Evolutionary conservation across 352 stramenopile species (phyloP).

Genomic region (Elongisporangium prolatum): DNA sequence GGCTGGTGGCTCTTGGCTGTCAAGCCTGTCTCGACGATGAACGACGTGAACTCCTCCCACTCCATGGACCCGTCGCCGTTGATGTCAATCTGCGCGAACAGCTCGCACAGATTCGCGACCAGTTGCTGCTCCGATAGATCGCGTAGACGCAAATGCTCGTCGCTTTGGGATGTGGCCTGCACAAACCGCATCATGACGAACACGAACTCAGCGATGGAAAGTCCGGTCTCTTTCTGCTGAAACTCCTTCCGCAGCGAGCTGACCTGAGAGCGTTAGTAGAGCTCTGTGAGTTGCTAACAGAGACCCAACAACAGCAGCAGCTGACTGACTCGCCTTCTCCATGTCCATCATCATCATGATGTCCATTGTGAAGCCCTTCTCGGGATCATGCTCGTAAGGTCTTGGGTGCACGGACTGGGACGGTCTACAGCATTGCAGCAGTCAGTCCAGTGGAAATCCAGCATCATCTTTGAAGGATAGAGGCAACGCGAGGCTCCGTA

Average conservation of each 20-base stretch:
- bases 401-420: constrained; percentile 2
- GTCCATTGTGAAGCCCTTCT: constrained; percentile 87
- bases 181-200: constrained; percentile 86
- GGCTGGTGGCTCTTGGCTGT: constrained; percentile 78
- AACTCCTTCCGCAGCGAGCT: constrained; percentile 81
- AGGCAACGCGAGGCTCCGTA: neutral
- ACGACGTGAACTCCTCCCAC: constrained; percentile 90
- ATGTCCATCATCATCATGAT: constrained; percentile 93
- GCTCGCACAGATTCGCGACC: constrained; percentile 81
- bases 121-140: constrained; percentile 71
- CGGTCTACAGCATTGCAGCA: constrained; percentile 5
- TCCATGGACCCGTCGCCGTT: constrained; percentile 90
- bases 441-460: neutral
- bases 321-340: constrained; percentile 42
- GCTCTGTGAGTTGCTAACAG: no score
- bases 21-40: constrained; percentile 87
- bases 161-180: constrained; percentile 37
- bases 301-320: no score
- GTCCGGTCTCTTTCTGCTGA: constrained; percentile 69
- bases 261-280: no score
- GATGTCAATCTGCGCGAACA: constrained; percentile 90
- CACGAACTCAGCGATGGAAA: constrained; percentile 84
- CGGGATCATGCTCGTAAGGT: constrained; percentile 68
- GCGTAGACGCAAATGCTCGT: constrained; percentile 63
- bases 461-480: neutral